Evolutionary conservation across 768 basidiomycete species (phyloP).

Genomic region (Podaxis sp.): DNA sequence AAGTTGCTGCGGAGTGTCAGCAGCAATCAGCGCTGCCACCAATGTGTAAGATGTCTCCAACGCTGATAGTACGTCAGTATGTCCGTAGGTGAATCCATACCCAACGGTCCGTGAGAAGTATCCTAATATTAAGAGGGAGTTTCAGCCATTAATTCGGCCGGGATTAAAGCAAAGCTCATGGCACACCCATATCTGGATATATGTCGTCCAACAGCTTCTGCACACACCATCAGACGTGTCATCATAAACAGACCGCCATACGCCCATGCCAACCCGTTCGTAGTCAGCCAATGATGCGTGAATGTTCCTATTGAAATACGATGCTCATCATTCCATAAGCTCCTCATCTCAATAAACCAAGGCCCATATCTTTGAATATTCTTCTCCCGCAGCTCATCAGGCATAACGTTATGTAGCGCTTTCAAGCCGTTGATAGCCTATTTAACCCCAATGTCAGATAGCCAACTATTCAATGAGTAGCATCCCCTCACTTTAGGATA

Average conservation of each 20-base stretch:
- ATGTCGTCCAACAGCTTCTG: constrained; percentile 45
- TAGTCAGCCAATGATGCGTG: constrained; percentile 42
- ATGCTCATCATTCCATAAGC: neutral
- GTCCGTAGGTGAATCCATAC: constrained; percentile 58
- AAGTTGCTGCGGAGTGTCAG: constrained; percentile 62
- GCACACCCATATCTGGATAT: constrained; percentile 66
- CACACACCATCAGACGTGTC: constrained; percentile 50
- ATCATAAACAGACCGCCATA: constrained; percentile 55
- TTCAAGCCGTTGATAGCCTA: constrained; percentile 61
- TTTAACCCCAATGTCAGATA: neutral
- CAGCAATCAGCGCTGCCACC: constrained; percentile 61
- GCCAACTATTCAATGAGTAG: too few relatives aligned
- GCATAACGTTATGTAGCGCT: constrained; percentile 50
- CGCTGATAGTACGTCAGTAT: constrained; percentile 43
- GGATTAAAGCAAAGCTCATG: neutral
- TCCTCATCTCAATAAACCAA: neutral
- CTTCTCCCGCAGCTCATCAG: constrained; percentile 50
- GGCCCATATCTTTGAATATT: constrained; percentile 41
- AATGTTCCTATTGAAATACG: constrained; percentile 34
- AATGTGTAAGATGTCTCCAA: constrained; percentile 61
- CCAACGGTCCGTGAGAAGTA: constrained; percentile 54
- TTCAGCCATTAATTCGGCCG: neutral
- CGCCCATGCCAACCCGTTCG: constrained; percentile 36
- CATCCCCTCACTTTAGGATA: constrained; percentile 49
- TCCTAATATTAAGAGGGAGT: constrained; percentile 32